phyloP scores from a whole-genome alignment of 495 filamentous ascomycete genomes.

The Trichoderma orchidacearum region DNA sequence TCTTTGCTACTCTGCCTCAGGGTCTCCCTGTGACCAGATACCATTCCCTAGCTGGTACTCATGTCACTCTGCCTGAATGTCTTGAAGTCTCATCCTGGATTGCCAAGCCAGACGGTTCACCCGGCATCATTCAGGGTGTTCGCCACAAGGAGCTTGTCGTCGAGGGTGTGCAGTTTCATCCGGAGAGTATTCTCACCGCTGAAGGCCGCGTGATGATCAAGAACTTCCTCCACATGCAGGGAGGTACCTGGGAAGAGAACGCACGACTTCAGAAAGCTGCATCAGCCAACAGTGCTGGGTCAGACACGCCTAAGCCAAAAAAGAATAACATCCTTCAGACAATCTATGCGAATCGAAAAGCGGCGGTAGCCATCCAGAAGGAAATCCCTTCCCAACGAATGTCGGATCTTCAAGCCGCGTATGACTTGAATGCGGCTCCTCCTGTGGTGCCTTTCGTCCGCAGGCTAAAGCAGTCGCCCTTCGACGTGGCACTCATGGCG shows the following conservation, averaged over 20 bases:
- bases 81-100: constrained; percentile 90
- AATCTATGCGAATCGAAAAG: constrained; percentile 78
- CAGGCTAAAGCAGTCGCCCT: constrained; percentile 67
- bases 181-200: constrained; percentile 88
- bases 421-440: constrained; percentile 69
- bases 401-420: constrained; percentile 74
- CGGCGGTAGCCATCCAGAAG: constrained; percentile 71
- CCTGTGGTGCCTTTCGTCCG: constrained; percentile 73
- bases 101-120: constrained; percentile 46
- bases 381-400: constrained; percentile 72
- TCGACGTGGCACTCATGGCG: constrained; percentile 75
- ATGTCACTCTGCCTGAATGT: constrained; percentile 71
- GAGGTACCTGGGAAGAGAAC: constrained; percentile 84
- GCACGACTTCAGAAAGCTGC: constrained; percentile 32
- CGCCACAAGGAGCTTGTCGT: constrained; percentile 81
- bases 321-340: constrained; percentile 67
- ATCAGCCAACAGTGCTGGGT: constrained; percentile 9
- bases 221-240: constrained; percentile 78
- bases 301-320: constrained; percentile 31
- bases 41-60: constrained; percentile 90
- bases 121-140: constrained; percentile 89
- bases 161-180: constrained; percentile 95
- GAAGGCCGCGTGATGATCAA: constrained; percentile 79
- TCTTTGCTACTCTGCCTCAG: constrained; percentile 66
- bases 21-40: constrained; percentile 84